These are phyloP conservation scores for Xylariaceae sp. DNA, from an alignment of 2,329 filamentous ascomycete species.

Conservation along the genomic window DNA sequence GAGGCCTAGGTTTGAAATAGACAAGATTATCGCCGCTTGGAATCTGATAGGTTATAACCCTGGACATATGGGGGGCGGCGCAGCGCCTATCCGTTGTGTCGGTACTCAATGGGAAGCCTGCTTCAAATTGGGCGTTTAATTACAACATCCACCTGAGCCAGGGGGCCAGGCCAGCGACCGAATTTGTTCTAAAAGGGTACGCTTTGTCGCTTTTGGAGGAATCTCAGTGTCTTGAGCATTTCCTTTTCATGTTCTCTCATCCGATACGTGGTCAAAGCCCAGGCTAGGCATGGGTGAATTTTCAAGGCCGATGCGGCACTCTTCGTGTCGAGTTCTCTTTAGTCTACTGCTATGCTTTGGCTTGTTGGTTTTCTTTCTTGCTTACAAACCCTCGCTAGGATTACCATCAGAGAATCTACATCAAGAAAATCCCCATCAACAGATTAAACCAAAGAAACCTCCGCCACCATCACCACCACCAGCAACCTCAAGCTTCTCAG, in stretches of 20 bases:
- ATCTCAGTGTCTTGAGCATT: background rate
- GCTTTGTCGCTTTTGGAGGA: background rate
- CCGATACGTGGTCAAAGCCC: background rate
- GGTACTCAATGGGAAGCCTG: too few relatives aligned
- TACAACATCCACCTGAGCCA: too few relatives aligned
- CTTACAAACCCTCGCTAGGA: background rate
- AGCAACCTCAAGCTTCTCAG: too few relatives aligned
- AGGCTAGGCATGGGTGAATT: background rate
- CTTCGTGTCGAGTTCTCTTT: slow-evolving; percentile 1
- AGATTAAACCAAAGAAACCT: background rate
- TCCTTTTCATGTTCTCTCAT: background rate
- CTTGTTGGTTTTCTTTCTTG: background rate
- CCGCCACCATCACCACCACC: background rate
- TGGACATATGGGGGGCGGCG: too few relatives aligned
- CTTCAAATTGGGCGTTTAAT: too few relatives aligned
- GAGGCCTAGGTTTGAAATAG: too few relatives aligned
- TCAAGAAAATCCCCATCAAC: too few relatives aligned
- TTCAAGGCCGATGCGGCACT: slow-evolving; percentile 2
- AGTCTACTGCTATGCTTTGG: slow-evolving; percentile 1
- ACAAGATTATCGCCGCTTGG: too few relatives aligned
- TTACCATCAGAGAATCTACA: background rate
- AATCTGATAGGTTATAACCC: too few relatives aligned
- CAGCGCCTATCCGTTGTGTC: too few relatives aligned
- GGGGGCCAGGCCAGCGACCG: too few relatives aligned
- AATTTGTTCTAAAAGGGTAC: background rate